A percentile compares a stretch with the other conserved stretches of the same genome.
phyloP scores from a whole-genome alignment of 306 rosid species.

The Lablab purpureus region DNA sequence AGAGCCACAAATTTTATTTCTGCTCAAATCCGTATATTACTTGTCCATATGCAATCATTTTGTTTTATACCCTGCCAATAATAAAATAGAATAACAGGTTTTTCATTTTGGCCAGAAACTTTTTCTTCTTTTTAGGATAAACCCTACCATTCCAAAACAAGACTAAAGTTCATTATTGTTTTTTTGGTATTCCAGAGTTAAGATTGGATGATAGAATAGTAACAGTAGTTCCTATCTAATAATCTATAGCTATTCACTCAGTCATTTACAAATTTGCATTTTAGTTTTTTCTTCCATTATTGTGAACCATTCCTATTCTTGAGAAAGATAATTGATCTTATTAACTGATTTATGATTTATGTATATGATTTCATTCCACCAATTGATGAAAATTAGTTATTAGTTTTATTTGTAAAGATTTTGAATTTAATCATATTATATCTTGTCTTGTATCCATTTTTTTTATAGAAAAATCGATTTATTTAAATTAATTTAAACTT shows the following conservation, averaged over 20 bases:
- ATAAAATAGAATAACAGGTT: slow-evolving; percentile 31
- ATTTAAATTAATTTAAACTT: too few relatives aligned
- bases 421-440: too few relatives aligned
- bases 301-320: too few relatives aligned
- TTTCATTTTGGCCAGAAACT: background rate
- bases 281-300: background rate
- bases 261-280: too few relatives aligned
- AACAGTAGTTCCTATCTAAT: background rate
- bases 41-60: slow-evolving; percentile 48
- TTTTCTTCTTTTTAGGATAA: background rate
- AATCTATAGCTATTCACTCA: too few relatives aligned
- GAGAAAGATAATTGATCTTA: too few relatives aligned
- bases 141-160: background rate
- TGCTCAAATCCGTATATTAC: slow-evolving; percentile 19
- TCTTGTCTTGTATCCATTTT: too few relatives aligned
- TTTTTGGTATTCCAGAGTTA: background rate
- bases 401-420: too few relatives aligned
- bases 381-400: too few relatives aligned
- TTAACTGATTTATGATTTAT: too few relatives aligned
- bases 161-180: background rate
- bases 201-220: background rate
- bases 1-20: slow-evolving; percentile 39
- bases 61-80: slow-evolving; percentile 36
- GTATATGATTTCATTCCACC: too few relatives aligned
- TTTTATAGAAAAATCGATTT: too few relatives aligned